Base-by-base conservation (phyloP, 73 alveolate genomes). In the Paramecium sonneborni region DNA sequence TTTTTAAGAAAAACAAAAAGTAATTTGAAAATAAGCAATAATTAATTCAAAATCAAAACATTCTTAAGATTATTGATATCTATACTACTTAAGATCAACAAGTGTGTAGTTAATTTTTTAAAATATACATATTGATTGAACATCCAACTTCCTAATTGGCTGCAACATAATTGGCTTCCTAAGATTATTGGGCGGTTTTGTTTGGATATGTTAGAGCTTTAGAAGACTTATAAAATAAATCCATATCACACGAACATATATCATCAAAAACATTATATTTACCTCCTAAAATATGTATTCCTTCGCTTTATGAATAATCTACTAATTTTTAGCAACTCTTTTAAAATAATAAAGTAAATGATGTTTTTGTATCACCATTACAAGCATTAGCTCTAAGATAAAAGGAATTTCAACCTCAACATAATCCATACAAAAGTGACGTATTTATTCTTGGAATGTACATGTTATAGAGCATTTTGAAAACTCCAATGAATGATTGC, bases 381-480 rank as follows among this genome's bases (percentile, higher is more conserved):
- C 15, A 30, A 79, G 14, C 74, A 10, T 7, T 38, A 8, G 74
- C 41, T 11, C 30, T 30, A 11, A 43, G 41, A 23, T 43, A 43
- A 79, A 79, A 26, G n/a, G 90, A 79, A 39, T 79, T 32, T 28
- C 55, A 88, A 35, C 94, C 94, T 20, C 23, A 43, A 24, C 91
- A 88, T 26, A 88, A 88, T 41, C 94, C 94, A 10, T 88, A 57
- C 39, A 88, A 88, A 26, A 69, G 91, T 48, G 94, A 88, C 26
- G 94, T 88, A 39, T 88, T 88, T 44, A 88, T 43, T 35, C 52
- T 88, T 9, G 94, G 94, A 23, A 88, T 69, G 55, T 43, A 72
- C 34, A 32, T 57, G 26, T 14, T 62, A n/a, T 38, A 56, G 37
- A 5, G 69, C 11, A 56, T 85, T 23, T 15, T 32, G 23, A 85